These are phyloP conservation scores for Botrytis squamosa DNA, from an alignment of 2,329 filamentous ascomycete species.

Conservation along the genomic window DNA sequence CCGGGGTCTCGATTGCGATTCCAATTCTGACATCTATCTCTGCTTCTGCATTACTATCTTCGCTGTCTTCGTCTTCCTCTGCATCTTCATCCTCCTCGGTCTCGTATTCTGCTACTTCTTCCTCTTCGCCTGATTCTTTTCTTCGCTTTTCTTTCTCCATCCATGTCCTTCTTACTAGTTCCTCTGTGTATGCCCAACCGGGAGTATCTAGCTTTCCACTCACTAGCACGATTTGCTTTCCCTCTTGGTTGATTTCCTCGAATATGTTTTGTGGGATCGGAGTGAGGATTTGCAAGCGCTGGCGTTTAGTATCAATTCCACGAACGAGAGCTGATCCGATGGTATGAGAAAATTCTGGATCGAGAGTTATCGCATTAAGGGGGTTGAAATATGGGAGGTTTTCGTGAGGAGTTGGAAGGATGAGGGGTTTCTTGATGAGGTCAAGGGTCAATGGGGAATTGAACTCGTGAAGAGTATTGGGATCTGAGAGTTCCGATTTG, in stretches of 20 bases:
- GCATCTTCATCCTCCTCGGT: slow-evolving; percentile 13
- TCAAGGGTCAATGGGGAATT: slow-evolving; percentile 18
- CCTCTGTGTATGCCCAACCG: slow-evolving; percentile 68
- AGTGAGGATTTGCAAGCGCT: slow-evolving; percentile 63
- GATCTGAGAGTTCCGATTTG: neutral
- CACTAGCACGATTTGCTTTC: slow-evolving; percentile 58
- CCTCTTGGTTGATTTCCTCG: slow-evolving; percentile 43
- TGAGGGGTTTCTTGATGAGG: slow-evolving; percentile 23
- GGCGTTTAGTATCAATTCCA: slow-evolving; percentile 58
- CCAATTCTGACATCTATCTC: neutral
- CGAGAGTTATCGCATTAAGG: slow-evolving; percentile 51
- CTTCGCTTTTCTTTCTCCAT: slow-evolving; percentile 24
- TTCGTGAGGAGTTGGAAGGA: slow-evolving; percentile 48
- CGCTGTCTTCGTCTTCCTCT: neutral
- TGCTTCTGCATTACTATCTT: neutral
- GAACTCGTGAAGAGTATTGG: neutral
- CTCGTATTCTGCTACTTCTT: neutral
- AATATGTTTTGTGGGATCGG: slow-evolving; percentile 51
- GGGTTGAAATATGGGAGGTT: slow-evolving; percentile 63
- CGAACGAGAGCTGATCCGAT: slow-evolving; percentile 69
- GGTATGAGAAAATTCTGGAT: slow-evolving; percentile 58
- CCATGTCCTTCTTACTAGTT: slow-evolving; percentile 46
- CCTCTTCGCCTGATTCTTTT: slow-evolving; percentile 10
- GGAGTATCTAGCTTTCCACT: slow-evolving; percentile 68
- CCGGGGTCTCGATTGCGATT: neutral